These are phyloP conservation scores for Pouteria glomerata DNA, from an alignment of 148 eudicot genomes.

Conservation along the genomic window DNA sequence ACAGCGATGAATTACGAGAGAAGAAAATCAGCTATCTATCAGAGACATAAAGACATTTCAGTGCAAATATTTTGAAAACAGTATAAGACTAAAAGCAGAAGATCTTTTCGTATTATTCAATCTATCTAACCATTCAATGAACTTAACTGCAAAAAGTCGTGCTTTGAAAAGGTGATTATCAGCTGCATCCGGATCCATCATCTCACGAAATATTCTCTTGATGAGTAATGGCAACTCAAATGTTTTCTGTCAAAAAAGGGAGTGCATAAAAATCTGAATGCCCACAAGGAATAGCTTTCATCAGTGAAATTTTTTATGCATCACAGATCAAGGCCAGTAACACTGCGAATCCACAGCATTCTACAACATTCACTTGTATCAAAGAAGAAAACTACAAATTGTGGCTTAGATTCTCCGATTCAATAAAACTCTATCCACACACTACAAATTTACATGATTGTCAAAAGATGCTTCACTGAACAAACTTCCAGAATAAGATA, in stretches of 20 bases:
- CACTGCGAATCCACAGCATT: too few relatives aligned
- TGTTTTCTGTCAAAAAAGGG: slow-evolving; percentile 31
- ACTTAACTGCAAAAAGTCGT: slow-evolving; percentile 53
- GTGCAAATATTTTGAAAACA: background rate
- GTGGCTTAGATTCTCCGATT: too few relatives aligned
- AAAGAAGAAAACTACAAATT: too few relatives aligned
- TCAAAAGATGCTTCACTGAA: too few relatives aligned
- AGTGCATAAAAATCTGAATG: background rate
- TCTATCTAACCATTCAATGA: slow-evolving; percentile 5
- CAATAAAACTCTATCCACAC: too few relatives aligned
- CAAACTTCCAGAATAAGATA: too few relatives aligned
- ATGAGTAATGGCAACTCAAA: slow-evolving; percentile 32
- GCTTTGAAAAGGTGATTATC: slow-evolving; percentile 26
- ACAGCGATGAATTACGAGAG: too few relatives aligned
- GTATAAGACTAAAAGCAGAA: background rate
- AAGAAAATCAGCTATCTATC: too few relatives aligned
- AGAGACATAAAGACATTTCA: too few relatives aligned
- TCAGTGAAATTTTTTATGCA: background rate
- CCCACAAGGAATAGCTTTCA: background rate
- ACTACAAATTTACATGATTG: too few relatives aligned
- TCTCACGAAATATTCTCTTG: slow-evolving; percentile 29
- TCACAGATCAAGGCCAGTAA: background rate
- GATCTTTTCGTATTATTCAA: background rate
- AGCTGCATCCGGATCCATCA: slow-evolving; percentile 47
- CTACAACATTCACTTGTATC: too few relatives aligned